Evolutionary conservation across 345 rosid genomes (phyloP).

Genomic region (Turritis glabra): DNA sequence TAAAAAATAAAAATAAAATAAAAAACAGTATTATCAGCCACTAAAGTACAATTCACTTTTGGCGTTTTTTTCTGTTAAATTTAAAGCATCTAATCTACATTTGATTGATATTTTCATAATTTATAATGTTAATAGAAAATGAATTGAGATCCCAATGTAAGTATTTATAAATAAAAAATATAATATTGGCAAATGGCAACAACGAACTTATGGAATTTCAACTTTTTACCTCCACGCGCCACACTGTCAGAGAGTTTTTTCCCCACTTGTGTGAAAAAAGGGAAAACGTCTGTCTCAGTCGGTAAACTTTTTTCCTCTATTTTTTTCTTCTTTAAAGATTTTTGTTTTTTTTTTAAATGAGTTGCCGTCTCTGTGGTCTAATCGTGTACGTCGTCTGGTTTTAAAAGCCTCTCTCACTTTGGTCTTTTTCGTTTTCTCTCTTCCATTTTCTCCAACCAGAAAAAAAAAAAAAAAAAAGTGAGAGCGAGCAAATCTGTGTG

Average conservation of each 20-base stretch:
- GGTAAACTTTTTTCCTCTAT: conserved; percentile 5
- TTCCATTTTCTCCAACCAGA: conserved; percentile 23
- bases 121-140: too few species aligned
- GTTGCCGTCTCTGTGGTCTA: conserved; percentile 37
- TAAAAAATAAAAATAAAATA: too few species aligned
- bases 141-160: conserved; percentile 38
- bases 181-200: not conserved
- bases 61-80: not conserved
- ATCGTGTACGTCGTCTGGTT: conserved; percentile 35
- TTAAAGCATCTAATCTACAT: not conserved
- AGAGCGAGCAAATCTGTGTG: not conserved
- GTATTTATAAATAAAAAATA: not conserved
- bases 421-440: conserved; percentile 26
- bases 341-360: not conserved
- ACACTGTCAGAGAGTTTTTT: conserved; percentile 36
- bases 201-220: conserved; percentile 24
- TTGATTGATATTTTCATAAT: too few species aligned
- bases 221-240: conserved; percentile 36
- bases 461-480: not conserved
- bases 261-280: conserved; percentile 35
- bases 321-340: too few species aligned
- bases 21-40: not conserved
- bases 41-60: not conserved
- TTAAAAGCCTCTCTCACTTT: conserved; percentile 29
- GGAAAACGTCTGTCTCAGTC: conserved; percentile 34